Evolutionary conservation across 2,329 filamentous ascomycete species (phyloP), one percentile per base, ranked within the genome.

Genomic region (Hirsutella rhossiliensis): DNA sequence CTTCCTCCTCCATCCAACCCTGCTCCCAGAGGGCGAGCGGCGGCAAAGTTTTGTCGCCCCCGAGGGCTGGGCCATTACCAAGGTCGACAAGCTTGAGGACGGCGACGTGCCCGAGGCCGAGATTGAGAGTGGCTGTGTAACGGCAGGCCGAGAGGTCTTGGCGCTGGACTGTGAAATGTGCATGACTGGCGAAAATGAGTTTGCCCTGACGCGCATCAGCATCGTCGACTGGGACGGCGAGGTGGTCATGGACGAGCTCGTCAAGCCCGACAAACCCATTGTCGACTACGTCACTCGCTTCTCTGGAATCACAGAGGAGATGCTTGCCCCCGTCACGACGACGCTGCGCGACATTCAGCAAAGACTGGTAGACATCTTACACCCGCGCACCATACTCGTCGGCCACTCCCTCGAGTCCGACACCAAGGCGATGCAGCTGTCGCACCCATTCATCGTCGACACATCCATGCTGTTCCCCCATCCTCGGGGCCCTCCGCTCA

Each of bases 161-260:
- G 83, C 87, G 1, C 71, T 98, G 44, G 92, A 98, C 60, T 98
- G 92, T 64, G 92, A 98, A 64, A 98, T 98, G 92, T 95, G 89
- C 60, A 81, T 87, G 65, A 94, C 88, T 3, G 84, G 82, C 47
- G 79, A 83, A 48, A 80, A 80, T 40, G 77, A 86, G 51, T 87
- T 84, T 50, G 87, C 89, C 31, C 78, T 98, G 38, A 94, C 92
- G 2, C 80, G 92, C 45, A 83, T 97, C 59, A 96, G 88, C 59
- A 63, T 97, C 34, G 69, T 98, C 8, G 71, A 80, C 47, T 98
- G 92, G 90, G 78, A 88, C 52, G 89, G 89, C 41, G 76, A 79
- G 30, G 75, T 85, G 11, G 71, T 95, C 15, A 66, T 97, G 42
- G 92, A 98, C 60, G 85, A 94, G 64, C 76, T 97, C 12, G 92